Base-by-base conservation (phyloP, 345 rosid species). In the Syzygium aromaticum region DNA sequence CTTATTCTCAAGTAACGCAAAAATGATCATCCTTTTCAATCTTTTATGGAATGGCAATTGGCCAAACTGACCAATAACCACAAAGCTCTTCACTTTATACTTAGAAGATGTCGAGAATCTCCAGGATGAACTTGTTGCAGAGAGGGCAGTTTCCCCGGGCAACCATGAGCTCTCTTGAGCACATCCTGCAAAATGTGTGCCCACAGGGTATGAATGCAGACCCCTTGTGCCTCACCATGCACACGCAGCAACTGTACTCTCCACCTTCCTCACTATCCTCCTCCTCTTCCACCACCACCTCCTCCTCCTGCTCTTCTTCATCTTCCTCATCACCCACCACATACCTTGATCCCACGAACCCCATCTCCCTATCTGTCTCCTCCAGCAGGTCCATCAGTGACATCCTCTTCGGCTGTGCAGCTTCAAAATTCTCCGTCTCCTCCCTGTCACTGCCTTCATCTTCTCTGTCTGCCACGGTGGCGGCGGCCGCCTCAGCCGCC, bases 61-160 rank as follows among this genome's bases (percentile, higher is more conserved):
- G 22, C 28, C 19, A 2, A 53, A 19, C 57, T 51, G 56, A 84
- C 11, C 85, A 52, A 83, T 46, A 49, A 15, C 85, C 85, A 25
- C 19, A 27, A 23, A 16, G 85, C 30, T 52, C 33, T 27, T 33
- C 40, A 10, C 46, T 28, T 43, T 23, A 1, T 49, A 10, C 33
- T 91, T 87, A 96, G 85, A 98, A 98, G 85, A 98, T 94, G 85
- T 95, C 99, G 86, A 98, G 95, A 87, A 96, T 94, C 89, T 96
- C 99, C 86, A 92, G 86, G 46, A 96, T 95, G 89, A 92, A 95
- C n/a, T 93, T 93, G 77, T 94, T 96, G 94, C 99, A 98, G 23
- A 95, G 90, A 9, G 99, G 99, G 87, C 99, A 98, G 88, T 96
- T 94, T 3, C 98, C 98, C 86, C 98, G 92, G 86, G 95, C 95